phyloP scores from a whole-genome alignment of 257 asterid genomes.

The Orobanche coerulescens region DNA sequence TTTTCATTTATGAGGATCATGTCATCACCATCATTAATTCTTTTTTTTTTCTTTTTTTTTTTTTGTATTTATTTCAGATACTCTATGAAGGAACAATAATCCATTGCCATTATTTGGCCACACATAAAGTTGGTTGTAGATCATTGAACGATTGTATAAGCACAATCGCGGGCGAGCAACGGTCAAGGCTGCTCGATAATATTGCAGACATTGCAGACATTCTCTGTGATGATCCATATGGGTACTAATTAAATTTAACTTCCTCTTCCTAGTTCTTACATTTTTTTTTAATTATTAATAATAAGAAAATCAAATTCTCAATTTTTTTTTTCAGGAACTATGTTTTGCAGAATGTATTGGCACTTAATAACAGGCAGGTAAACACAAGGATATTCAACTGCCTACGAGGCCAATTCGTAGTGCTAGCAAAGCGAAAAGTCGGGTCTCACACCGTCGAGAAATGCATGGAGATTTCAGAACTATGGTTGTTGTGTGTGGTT shows the following conservation, averaged over 20 bases:
- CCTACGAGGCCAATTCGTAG: slow-evolving; percentile 19
- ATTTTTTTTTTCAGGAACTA: slow-evolving; percentile 28
- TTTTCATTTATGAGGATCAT: neutral
- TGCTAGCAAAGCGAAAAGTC: slow-evolving; percentile 20
- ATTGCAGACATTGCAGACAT: slow-evolving; percentile 23
- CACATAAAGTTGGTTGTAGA: slow-evolving; percentile 30
- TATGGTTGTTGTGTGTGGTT: slow-evolving; percentile 15
- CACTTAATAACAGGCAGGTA: neutral
- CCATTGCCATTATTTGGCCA: slow-evolving; percentile 22
- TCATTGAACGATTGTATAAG: slow-evolving; percentile 24
- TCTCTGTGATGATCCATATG: slow-evolving; percentile 34
- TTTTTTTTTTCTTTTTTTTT: too few relatives aligned
- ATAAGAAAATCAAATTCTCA: neutral
- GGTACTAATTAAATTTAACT: slow-evolving; percentile 18
- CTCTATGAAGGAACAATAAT: slow-evolving; percentile 18
- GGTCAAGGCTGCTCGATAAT: slow-evolving; percentile 19
- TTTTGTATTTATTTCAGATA: slow-evolving; percentile 9
- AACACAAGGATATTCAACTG: neutral
- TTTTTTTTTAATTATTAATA: neutral
- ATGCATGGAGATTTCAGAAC: slow-evolving; percentile 24
- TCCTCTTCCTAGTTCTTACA: neutral
- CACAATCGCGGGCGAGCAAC: slow-evolving; percentile 8
- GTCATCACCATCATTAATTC: neutral
- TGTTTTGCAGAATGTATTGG: slow-evolving; percentile 34
- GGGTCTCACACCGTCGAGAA: slow-evolving; percentile 39